Conservation (phyloP, 2,329 filamentous ascomycete genomes). For the Cephalotrichum gorgonifer region DNA sequence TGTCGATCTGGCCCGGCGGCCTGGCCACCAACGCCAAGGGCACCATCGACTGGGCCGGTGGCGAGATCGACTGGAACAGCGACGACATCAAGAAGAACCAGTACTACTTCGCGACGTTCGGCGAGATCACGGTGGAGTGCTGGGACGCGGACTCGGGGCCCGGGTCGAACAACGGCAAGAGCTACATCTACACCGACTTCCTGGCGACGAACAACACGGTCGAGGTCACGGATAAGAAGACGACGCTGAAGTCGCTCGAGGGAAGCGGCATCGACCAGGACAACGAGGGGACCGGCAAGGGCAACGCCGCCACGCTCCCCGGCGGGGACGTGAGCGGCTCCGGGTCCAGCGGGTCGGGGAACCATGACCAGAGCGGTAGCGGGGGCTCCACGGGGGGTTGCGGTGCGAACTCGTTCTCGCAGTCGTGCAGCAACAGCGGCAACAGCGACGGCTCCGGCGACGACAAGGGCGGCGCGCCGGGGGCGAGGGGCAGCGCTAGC, state of each 20-base stretch:
- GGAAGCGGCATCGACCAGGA: slow-evolving; percentile 73
- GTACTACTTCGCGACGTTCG: slow-evolving; percentile 80
- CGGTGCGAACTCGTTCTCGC: slow-evolving; percentile 6
- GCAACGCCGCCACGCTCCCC: slow-evolving; percentile 11
- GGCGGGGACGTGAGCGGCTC: slow-evolving; percentile 6
- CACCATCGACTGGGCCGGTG: slow-evolving; percentile 87
- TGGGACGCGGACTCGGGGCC: slow-evolving; percentile 54
- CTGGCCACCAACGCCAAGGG: slow-evolving; percentile 67
- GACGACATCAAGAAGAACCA: slow-evolving; percentile 70
- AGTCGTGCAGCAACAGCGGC: slow-evolving; percentile 2
- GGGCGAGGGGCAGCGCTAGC: not conserved
- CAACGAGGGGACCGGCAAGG: slow-evolving; percentile 19
- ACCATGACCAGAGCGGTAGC: not conserved
- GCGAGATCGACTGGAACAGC: slow-evolving; percentile 76
- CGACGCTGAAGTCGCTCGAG: slow-evolving; percentile 66
- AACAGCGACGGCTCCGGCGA: not conserved
- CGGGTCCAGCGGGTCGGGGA: not conserved
- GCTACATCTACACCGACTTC: slow-evolving; percentile 64
- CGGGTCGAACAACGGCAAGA: slow-evolving; percentile 57
- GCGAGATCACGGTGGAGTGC: slow-evolving; percentile 74
- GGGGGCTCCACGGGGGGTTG: slow-evolving; percentile 6
- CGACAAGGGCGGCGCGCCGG: not conserved
- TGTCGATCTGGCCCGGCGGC: slow-evolving; percentile 95
- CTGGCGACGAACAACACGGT: slow-evolving; percentile 67
- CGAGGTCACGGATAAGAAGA: slow-evolving; percentile 61